phyloP scores from a whole-genome alignment of 176 grass and related monocot genomes.

The Avena sativa region DNA sequence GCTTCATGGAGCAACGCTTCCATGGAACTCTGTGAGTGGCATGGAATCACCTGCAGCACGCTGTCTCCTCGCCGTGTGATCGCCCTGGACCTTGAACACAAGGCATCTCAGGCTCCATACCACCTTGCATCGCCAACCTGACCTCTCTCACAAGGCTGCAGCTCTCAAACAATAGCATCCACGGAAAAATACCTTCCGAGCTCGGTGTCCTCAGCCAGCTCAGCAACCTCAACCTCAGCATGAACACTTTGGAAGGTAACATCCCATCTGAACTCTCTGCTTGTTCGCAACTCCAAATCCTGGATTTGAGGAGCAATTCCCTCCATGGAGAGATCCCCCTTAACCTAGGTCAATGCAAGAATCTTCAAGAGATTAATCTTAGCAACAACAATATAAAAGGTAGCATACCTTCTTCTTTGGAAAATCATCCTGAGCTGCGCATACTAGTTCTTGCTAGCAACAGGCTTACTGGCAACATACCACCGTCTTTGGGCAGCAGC shows the following conservation, averaged over 20 bases:
- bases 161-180: too few relatives aligned
- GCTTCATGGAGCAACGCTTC: too few relatives aligned
- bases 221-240: slow-evolving; percentile 26
- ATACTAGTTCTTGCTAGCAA: slow-evolving; percentile 25
- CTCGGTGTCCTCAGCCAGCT: too few relatives aligned
- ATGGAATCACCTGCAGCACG: too few relatives aligned
- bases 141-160: too few relatives aligned
- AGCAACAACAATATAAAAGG: slow-evolving; percentile 55
- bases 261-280: slow-evolving; percentile 50
- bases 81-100: too few relatives aligned
- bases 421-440: slow-evolving; percentile 32
- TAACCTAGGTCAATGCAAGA: slow-evolving; percentile 24
- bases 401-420: slow-evolving; percentile 50
- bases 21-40: too few relatives aligned
- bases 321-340: slow-evolving; percentile 46
- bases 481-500: slow-evolving; percentile 30
- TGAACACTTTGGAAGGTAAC: slow-evolving; percentile 51
- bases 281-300: slow-evolving; percentile 34
- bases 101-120: too few relatives aligned
- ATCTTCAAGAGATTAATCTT: slow-evolving; percentile 47
- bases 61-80: too few relatives aligned
- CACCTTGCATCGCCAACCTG: too few relatives aligned
- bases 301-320: slow-evolving; percentile 43
- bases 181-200: too few relatives aligned
- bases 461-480: slow-evolving; percentile 33